phyloP scores from a whole-genome alignment of 805 yeast genomes.

The Saturnispora zaruensis region DNA sequence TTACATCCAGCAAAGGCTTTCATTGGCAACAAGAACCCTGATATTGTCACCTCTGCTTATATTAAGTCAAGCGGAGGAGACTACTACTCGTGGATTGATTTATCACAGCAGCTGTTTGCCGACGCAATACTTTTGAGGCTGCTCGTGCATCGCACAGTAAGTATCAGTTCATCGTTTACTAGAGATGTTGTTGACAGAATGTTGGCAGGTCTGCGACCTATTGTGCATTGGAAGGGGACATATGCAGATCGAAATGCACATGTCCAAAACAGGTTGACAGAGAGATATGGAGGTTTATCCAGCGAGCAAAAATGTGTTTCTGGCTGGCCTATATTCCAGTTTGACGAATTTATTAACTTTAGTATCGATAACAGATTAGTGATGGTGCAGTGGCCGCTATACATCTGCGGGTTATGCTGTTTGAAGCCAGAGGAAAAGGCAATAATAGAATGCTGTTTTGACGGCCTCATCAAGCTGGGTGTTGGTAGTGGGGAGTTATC shows the following conservation, averaged over 20 bases:
- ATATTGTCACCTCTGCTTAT: slow-evolving; percentile 1
- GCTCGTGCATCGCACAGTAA: slow-evolving; percentile 23
- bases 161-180: slow-evolving; percentile 20
- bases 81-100: slow-evolving; percentile 31
- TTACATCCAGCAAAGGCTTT: slow-evolving; percentile 23
- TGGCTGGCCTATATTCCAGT: slow-evolving; percentile 16
- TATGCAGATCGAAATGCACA: background rate
- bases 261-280: background rate
- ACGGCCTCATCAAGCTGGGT: slow-evolving; percentile 28
- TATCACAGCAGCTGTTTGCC: slow-evolving; percentile 32
- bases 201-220: slow-evolving; percentile 22
- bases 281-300: slow-evolving; percentile 5
- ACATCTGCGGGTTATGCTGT: slow-evolving; percentile 30
- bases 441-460: slow-evolving; percentile 29
- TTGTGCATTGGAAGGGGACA: slow-evolving; percentile 17
- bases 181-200: slow-evolving; percentile 28
- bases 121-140: slow-evolving; percentile 32
- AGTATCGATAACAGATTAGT: slow-evolving; percentile 29
- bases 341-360: slow-evolving; percentile 24
- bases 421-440: slow-evolving; percentile 24
- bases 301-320: background rate
- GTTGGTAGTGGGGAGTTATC: slow-evolving; percentile 31
- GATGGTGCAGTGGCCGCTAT: slow-evolving; percentile 33
- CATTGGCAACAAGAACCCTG: background rate
- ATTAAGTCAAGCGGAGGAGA: slow-evolving; percentile 13